Conservation (phyloP, 208 protist genomes). For the Trichomonas vaginalis region DNA sequence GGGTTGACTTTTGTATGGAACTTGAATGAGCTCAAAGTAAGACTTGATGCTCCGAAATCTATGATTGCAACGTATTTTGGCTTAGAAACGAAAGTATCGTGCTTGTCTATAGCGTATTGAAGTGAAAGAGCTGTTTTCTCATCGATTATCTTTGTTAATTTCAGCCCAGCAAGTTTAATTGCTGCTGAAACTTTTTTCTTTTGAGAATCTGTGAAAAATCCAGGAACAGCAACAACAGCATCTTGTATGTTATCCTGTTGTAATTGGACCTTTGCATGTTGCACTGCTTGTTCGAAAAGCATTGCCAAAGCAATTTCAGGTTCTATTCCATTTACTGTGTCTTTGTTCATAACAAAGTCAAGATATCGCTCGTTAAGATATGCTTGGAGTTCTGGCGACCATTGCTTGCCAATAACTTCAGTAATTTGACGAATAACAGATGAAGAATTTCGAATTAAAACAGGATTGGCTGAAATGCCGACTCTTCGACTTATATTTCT, state of each 20-base stretch:
- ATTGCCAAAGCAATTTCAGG: not conserved
- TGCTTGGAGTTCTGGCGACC: not conserved
- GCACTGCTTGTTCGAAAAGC: not conserved
- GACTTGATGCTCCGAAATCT: not conserved
- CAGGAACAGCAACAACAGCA: not conserved
- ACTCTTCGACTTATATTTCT: not conserved
- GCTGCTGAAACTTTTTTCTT: not conserved
- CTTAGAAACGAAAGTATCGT: not conserved
- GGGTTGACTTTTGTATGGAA: not conserved
- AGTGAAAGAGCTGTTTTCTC: not conserved
- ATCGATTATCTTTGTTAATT: not conserved
- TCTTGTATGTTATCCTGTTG: not conserved
- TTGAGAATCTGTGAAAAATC: not conserved
- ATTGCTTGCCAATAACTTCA: not conserved
- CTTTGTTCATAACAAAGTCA: not conserved
- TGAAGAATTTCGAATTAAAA: not conserved
- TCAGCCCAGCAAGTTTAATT: not conserved
- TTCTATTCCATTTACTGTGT: not conserved
- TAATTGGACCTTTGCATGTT: not conserved
- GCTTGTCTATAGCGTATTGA: not conserved
- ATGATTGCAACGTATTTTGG: not conserved
- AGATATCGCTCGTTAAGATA: not conserved
- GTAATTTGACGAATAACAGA: not conserved
- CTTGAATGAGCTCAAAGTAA: not conserved
- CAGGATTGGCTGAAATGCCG: not conserved